Base-by-base conservation (phyloP, 345 rosid species). In the Gossypium bickii region DNA sequence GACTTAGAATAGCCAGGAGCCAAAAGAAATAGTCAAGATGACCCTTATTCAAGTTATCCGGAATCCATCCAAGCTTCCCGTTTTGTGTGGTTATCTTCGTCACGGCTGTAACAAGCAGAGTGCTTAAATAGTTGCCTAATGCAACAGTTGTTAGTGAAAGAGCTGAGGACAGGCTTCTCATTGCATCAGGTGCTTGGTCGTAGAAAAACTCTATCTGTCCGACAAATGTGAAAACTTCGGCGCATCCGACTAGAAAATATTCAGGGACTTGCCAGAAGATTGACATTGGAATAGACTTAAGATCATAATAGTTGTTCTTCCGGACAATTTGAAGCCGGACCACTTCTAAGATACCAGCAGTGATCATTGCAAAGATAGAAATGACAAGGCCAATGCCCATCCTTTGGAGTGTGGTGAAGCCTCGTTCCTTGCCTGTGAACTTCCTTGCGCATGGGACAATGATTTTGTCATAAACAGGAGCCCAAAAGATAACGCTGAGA, bases 231-330 rank as follows among this genome's bases (percentile, higher is more conserved):
- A 94, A 94, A 18, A 94, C 97, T 78, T 94, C 98, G 0, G 97
- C 97, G n/a, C 97, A 90, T 17, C 97, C 97, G 0, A 94, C 76
- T 1, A 94, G 83, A 27, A 94, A 92, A 56, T 92, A 94, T 83
- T 89, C 97, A 0, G 97, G 98, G 6, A 90, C 90, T 83, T 94
- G 98, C 98, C 96, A 94, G 88, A 94, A 93, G 0, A 95, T 93
- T 2, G 96, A 78, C 89, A 90, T 80, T 0, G 98, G 98, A 58
- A 95, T 77, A 49, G 43, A 52, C 76, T 86, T 51, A 0, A 71
- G 77, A 51, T 91, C 91, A 74, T 92, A 94, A 45, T 82, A 89
- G 66, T 91, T 83, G 83, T 92, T 77, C 60, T 12, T 74, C 61
- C 62, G 81, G 20, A 94, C 94, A 13, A 81, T 81, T 53, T 78